Percentiles rank a stretch among this genome's conserved stretches.
Evolutionary conservation across 225 moss, liverwort and hornwort genomes (phyloP).

Genomic region (Takakia lepidozioides): DNA sequence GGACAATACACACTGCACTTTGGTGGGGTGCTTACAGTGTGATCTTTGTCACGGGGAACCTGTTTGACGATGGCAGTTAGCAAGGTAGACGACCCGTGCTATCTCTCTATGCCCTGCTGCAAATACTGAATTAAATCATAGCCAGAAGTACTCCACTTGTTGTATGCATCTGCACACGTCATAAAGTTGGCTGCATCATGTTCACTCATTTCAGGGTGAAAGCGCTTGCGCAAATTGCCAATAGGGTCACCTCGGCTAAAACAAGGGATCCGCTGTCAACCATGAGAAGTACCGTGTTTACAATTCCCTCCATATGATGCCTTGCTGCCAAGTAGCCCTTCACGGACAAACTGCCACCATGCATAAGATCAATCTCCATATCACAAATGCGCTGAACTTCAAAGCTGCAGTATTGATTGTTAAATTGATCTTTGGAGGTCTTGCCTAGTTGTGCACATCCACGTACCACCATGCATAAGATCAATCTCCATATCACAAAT

Average conservation of each 20-base stretch:
- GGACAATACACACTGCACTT: no score
- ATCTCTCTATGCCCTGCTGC: slow-evolving; percentile 84
- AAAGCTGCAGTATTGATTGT: no score
- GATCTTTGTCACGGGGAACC: no score
- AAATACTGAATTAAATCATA: slow-evolving; percentile 86
- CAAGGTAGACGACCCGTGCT: no score
- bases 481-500: no score
- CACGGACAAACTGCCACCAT: slow-evolving; percentile 69
- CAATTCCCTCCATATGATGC: slow-evolving; percentile 77
- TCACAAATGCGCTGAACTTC: no score
- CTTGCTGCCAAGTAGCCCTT: slow-evolving; percentile 80
- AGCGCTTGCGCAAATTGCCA: slow-evolving; percentile 73
- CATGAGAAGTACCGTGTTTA: slow-evolving; percentile 76
- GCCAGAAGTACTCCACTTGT: slow-evolving; percentile 86
- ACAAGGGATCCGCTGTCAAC: slow-evolving; percentile 85
- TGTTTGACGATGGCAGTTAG: no score
- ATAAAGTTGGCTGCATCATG: slow-evolving; percentile 83
- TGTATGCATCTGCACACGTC: slow-evolving; percentile 87
- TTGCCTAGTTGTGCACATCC: no score
- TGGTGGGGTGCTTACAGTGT: no score
- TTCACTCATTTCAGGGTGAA: slow-evolving; percentile 78
- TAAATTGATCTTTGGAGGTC: no score
- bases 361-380: no score
- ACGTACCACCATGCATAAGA: no score
- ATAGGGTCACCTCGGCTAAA: slow-evolving; percentile 88